Percentiles rank a stretch among this genome's conserved stretches.
phyloP scores from a whole-genome alignment of 768 basidiomycete genomes.

The Boletales sp. region DNA sequence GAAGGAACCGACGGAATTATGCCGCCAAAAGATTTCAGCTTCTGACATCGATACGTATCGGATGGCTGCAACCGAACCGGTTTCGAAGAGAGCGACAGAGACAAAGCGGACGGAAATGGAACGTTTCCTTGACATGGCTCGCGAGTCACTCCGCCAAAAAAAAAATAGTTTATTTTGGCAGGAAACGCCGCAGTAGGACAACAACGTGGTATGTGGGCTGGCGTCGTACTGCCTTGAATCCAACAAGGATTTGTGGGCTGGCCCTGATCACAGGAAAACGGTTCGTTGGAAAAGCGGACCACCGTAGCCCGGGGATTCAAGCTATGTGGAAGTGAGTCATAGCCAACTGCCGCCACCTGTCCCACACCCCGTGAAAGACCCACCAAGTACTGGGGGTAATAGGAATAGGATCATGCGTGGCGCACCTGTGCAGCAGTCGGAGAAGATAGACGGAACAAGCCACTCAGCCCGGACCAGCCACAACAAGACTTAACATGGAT shows the following conservation, averaged over 20 bases:
- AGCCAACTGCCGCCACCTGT: background rate
- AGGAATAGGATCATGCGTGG: background rate
- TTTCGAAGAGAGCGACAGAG: background rate
- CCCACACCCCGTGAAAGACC: conserved; percentile 1
- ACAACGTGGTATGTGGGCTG: conserved; percentile 12
- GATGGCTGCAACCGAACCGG: conserved; percentile 8
- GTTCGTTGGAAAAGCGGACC: too few relatives aligned
- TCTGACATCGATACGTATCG: background rate
- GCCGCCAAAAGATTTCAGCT: background rate
- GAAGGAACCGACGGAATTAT: conserved; percentile 12
- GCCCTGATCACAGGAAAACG: background rate
- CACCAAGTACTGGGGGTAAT: background rate
- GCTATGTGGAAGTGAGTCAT: background rate
- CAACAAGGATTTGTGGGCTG: background rate
- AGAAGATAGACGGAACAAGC: too few relatives aligned
- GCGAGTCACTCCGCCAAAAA: background rate
- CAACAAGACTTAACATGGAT: too few relatives aligned
- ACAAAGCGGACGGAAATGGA: background rate
- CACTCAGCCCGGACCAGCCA: too few relatives aligned
- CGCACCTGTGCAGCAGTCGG: too few relatives aligned
- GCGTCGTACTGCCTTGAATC: background rate
- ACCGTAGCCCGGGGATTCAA: too few relatives aligned
- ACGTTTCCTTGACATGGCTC: background rate
- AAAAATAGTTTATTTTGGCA: background rate
- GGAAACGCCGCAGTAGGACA: background rate